Evolutionary conservation across 768 basidiomycete genomes (phyloP), one percentile per base, ranked within the genome.

Genomic region (Grammothele lineata): DNA sequence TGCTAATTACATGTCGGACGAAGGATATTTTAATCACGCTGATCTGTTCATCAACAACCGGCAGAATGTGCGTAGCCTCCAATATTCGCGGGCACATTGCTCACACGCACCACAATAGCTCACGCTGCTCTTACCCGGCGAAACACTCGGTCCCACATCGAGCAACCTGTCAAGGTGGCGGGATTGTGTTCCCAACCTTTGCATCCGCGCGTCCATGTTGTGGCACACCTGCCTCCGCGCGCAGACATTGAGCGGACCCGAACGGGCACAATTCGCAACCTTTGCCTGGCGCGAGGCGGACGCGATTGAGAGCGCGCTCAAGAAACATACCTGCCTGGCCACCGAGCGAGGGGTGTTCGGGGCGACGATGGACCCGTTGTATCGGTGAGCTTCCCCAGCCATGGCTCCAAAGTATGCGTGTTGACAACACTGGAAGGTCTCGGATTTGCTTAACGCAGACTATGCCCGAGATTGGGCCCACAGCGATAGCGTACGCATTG

Each of bases 161-260:
- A 46, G 45, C 42, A 60, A 44, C 69, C 27, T 56, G 22, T 48
- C 37, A 30, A 86, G 83, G 61, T 76, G n/a, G n/a, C n/a, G n/a
- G n/a, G n/a, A 85, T 45, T 80, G 80, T 7, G 68, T 87, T n/a
- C 88, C 83, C 84, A 83, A 83, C 9, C 66, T 87, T 37, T 77
- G 81, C 56, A 77, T 83, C 55, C 78, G 83, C 34, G 70, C 76
- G 4, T 80, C 82, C 65, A 65, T 88, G 19, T 67, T 88, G 19
- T 89, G 86, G 85, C 78, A 85, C 59, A 74, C 74, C 8, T 87
- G 87, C 55, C 67, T 82, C 43, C 77, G 76, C 41, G 79, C 83
- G 71, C 76, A n/a, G n/a, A n/a, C n/a, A n/a, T n/a, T n/a, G 78
- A 21, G 26, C 55, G 12, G 70, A 72, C 40, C 61, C 70, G 34